Evolutionary conservation across 257 asterid species (phyloP).

Genomic region (Solanum sejunctum): DNA sequence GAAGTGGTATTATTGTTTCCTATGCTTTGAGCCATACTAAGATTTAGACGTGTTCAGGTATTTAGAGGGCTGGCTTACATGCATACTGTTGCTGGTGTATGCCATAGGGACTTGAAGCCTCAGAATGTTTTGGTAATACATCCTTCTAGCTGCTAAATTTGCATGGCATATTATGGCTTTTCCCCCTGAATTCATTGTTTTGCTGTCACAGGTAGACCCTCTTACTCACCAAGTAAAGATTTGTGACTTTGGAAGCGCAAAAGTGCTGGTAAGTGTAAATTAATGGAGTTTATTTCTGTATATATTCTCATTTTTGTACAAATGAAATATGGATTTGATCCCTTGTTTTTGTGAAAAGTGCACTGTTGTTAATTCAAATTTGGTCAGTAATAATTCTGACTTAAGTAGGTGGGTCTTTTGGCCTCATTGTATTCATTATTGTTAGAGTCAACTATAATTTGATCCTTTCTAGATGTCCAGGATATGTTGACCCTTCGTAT

Average conservation of each 20-base stretch:
- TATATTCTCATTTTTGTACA: neutral
- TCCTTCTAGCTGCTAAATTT: neutral
- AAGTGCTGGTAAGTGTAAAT: slow-evolving; percentile 60
- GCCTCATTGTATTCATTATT: neutral
- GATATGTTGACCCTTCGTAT: neutral
- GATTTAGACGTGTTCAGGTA: slow-evolving; percentile 36
- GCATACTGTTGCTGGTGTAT: slow-evolving; percentile 89
- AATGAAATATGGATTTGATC: neutral
- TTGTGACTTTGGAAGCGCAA: slow-evolving; percentile 98
- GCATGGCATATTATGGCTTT: neutral
- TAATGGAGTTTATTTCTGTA: neutral
- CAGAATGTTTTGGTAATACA: slow-evolving; percentile 75
- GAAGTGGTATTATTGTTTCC: neutral
- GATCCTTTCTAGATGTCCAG: neutral
- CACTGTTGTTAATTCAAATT: neutral
- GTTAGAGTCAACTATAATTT: neutral
- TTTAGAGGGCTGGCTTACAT: slow-evolving; percentile 92
- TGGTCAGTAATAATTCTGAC: neutral
- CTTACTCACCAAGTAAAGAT: slow-evolving; percentile 78
- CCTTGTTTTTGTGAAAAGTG: neutral
- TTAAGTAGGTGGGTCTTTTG: neutral
- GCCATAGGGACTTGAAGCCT: slow-evolving; percentile 96
- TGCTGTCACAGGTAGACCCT: slow-evolving; percentile 60
- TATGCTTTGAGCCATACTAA: neutral
- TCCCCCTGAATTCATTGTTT: neutral